phyloP scores from a whole-genome alignment of 2,329 filamentous ascomycete genomes.

The Cylindrodendrum hubeiense region DNA sequence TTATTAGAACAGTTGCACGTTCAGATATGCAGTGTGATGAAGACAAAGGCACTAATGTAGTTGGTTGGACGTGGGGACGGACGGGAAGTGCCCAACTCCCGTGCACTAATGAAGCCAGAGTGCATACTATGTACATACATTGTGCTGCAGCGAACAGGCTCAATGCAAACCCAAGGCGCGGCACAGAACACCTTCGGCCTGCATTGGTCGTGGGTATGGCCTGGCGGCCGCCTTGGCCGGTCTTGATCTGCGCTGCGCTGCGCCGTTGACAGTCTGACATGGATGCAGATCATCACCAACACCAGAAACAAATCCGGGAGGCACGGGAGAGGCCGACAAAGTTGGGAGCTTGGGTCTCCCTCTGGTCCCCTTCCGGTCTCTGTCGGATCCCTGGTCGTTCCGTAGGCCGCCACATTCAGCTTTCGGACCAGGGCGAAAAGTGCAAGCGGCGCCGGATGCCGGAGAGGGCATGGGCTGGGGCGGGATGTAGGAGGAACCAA shows the following conservation, averaged over 20 bases:
- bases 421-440: slow-evolving; percentile 5
- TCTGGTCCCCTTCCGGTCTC: background rate
- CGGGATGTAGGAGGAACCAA: slow-evolving; percentile 4
- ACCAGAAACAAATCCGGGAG: background rate
- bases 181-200: slow-evolving; percentile 1
- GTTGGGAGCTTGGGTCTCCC: slow-evolving; percentile 12
- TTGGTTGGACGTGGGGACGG: slow-evolving; percentile 3
- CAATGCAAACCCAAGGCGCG: slow-evolving; percentile 13
- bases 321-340: slow-evolving; percentile 11
- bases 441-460: slow-evolving; percentile 18
- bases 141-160: slow-evolving; percentile 7
- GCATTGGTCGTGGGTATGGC: background rate
- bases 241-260: background rate
- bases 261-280: background rate
- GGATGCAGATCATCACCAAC: slow-evolving; percentile 4
- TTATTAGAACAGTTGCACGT: background rate
- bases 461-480: background rate
- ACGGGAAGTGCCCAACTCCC: slow-evolving; percentile 9
- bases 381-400: background rate
- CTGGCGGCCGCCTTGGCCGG: background rate
- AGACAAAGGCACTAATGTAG: background rate
- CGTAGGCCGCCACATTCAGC: slow-evolving; percentile 4
- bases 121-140: slow-evolving; percentile 25
- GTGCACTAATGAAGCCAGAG: slow-evolving; percentile 12
- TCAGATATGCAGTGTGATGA: background rate